These are phyloP conservation scores for Neoboletus brunneissimus DNA, from an alignment of 768 basidiomycete species.

Conservation along the genomic window DNA sequence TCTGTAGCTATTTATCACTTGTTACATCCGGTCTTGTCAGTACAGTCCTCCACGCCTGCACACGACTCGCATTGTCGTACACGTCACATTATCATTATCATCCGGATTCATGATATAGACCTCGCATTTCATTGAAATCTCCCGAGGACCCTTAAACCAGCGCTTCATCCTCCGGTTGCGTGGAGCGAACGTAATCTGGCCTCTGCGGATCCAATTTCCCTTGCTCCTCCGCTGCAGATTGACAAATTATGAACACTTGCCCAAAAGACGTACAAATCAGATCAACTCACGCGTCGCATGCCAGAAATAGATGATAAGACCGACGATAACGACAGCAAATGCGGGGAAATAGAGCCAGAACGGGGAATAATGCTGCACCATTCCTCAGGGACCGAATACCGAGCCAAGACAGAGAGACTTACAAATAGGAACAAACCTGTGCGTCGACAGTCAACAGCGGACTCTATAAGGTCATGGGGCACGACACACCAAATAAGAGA, in stretches of 20 bases:
- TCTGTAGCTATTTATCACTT: slow-evolving; percentile 10
- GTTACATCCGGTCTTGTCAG: neutral
- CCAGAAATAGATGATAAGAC: slow-evolving; percentile 87
- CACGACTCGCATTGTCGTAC: neutral
- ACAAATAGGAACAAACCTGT: slow-evolving; percentile 54
- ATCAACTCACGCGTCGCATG: slow-evolving; percentile 65
- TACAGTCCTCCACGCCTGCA: neutral
- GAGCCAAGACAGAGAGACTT: slow-evolving; percentile 16
- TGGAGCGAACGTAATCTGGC: slow-evolving; percentile 53
- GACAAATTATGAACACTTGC: slow-evolving; percentile 6
- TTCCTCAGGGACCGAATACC: neutral
- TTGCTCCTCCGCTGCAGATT: slow-evolving; percentile 63
- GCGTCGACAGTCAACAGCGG: slow-evolving; percentile 2
- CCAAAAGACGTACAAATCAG: neutral
- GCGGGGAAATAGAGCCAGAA: slow-evolving; percentile 90
- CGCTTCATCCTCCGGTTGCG: slow-evolving; percentile 15
- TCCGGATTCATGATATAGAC: neutral
- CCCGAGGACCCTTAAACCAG: slow-evolving; percentile 12
- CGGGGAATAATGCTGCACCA: slow-evolving; percentile 66
- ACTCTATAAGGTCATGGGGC: neutral
- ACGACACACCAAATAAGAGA: slow-evolving; percentile 58
- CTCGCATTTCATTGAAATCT: neutral
- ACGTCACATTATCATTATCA: neutral
- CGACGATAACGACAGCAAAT: slow-evolving; percentile 65
- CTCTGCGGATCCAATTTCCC: slow-evolving; percentile 57